phyloP scores from a whole-genome alignment of 805 yeast species.

The Ogataea ganodermae region DNA sequence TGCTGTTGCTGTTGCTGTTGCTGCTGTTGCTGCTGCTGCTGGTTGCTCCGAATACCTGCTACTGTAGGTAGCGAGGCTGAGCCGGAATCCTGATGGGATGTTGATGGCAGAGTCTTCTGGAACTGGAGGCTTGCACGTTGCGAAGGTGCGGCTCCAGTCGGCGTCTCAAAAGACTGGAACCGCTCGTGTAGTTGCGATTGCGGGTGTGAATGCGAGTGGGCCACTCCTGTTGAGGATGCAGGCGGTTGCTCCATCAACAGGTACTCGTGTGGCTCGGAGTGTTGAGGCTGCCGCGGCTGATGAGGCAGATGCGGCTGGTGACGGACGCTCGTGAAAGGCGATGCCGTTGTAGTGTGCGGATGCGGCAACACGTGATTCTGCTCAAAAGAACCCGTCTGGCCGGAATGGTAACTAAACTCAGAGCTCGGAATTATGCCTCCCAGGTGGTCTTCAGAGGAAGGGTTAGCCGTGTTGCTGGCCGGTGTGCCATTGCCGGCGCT shows the following conservation, averaged over 20 bases:
- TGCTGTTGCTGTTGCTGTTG: background rate
- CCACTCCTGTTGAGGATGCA: background rate
- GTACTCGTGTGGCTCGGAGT: slow-evolving; percentile 19
- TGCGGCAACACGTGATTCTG: background rate
- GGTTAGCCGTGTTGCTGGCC: background rate
- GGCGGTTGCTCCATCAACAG: slow-evolving; percentile 14
- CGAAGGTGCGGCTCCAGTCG: slow-evolving; percentile 8
- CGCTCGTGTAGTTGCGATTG: slow-evolving; percentile 15
- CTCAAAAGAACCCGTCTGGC: slow-evolving; percentile 10
- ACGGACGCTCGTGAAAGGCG: background rate
- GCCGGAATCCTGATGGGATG: background rate
- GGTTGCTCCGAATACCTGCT: background rate
- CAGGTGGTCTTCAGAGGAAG: slow-evolving; percentile 9
- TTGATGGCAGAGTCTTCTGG: slow-evolving; percentile 6
- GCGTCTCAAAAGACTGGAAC: slow-evolving; percentile 20
- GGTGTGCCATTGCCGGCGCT: slow-evolving; percentile 2
- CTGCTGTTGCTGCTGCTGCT: too few species aligned
- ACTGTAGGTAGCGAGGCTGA: background rate
- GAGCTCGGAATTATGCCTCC: slow-evolving; percentile 18
- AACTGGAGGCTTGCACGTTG: slow-evolving; percentile 9
- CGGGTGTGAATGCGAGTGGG: background rate
- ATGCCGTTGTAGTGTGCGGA: slow-evolving; percentile 2
- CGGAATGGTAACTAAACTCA: slow-evolving; percentile 15
- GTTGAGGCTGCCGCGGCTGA: slow-evolving; percentile 13
- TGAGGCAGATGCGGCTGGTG: background rate